Percentiles rank a stretch among this genome's conserved stretches.
Conservation (phyloP, 495 filamentous ascomycete species). For the Tuber borchii region DNA sequence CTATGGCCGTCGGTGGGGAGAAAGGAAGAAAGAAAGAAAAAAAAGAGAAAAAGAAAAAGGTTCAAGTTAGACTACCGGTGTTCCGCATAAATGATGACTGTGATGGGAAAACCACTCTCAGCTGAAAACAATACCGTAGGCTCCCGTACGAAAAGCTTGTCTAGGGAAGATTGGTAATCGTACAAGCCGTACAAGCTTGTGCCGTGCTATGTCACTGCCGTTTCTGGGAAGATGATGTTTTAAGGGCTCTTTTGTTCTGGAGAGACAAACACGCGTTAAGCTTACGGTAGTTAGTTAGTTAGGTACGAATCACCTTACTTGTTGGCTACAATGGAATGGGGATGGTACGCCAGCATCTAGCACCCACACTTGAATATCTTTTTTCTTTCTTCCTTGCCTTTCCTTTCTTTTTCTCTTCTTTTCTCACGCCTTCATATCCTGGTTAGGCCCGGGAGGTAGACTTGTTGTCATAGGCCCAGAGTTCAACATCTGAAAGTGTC, state of each 20-base stretch:
- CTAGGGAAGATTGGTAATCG: neutral
- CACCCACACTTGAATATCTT: neutral
- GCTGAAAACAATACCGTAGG: neutral
- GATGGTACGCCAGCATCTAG: neutral
- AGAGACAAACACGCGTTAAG: neutral
- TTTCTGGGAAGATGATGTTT: too few relatives aligned
- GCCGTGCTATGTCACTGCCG: too few relatives aligned
- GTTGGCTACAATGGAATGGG: neutral
- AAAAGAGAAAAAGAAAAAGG: neutral
- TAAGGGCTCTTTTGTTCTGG: too few relatives aligned
- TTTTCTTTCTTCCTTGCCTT: neutral
- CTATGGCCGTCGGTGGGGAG: neutral
- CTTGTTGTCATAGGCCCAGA: neutral
- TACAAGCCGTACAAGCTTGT: neutral
- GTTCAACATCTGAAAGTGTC: neutral
- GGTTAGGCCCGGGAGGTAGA: neutral
- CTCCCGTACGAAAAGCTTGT: neutral
- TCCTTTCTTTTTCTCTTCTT: neutral
- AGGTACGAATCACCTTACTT: neutral
- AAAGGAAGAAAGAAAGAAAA: neutral
- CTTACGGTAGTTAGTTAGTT: neutral
- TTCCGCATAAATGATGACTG: constrained; percentile 2
- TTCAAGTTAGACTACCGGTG: too few relatives aligned
- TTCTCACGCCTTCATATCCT: neutral
- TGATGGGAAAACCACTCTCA: neutral